Evolutionary conservation across 129 eudicot genomes (phyloP).

Genomic region (Artemisia argyi): DNA sequence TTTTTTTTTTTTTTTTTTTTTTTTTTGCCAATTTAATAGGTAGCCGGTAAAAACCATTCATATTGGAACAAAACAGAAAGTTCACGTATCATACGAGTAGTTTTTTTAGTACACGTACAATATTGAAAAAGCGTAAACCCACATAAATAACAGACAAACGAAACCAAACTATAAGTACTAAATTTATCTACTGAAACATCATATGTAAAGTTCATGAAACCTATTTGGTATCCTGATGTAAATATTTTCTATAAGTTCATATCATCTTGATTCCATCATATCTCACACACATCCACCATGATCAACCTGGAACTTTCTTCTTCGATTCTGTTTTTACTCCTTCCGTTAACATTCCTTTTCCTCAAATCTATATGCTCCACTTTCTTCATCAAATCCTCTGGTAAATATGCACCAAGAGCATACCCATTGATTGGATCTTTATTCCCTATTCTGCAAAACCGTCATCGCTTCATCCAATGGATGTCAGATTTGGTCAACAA

Average conservation of each 20-base stretch:
- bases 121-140: too few relatives aligned
- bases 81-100: too few relatives aligned
- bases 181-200: too few relatives aligned
- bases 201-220: neutral
- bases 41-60: too few relatives aligned
- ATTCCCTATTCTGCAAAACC: slow-evolving; percentile 32
- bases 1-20: too few relatives aligned
- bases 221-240: neutral
- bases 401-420: slow-evolving; percentile 19
- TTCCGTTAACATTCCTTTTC: slow-evolving; percentile 23
- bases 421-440: slow-evolving; percentile 62
- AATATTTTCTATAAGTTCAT: slow-evolving; percentile 5
- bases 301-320: slow-evolving; percentile 36
- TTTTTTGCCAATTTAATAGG: too few relatives aligned
- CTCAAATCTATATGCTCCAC: slow-evolving; percentile 17
- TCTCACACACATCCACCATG: slow-evolving; percentile 24
- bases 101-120: too few relatives aligned
- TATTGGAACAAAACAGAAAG: too few relatives aligned
- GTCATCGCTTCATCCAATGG: slow-evolving; percentile 48
- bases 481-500: slow-evolving; percentile 32
- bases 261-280: neutral
- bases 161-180: too few relatives aligned
- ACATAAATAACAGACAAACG: too few relatives aligned
- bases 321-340: slow-evolving; percentile 25
- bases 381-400: slow-evolving; percentile 5